Evolutionary conservation across 352 stramenopile genomes (phyloP).

Genomic region (Plasmopara halstedii): DNA sequence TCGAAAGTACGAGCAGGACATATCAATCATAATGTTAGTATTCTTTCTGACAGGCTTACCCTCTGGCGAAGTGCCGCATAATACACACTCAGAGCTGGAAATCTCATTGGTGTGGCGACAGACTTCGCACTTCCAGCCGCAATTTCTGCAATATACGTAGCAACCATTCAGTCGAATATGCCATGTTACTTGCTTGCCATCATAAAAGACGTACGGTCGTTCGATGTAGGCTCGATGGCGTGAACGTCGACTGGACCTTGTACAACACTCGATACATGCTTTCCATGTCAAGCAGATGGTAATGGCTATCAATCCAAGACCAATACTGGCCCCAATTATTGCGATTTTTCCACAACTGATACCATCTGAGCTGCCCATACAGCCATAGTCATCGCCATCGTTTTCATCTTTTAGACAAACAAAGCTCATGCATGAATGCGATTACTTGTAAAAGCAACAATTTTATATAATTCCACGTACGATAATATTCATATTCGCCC

Average conservation of each 20-base stretch:
- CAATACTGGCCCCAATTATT: constrained; percentile 30
- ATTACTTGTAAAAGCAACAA: no score
- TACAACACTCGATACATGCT: constrained; percentile 44
- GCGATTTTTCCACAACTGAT: constrained; percentile 16
- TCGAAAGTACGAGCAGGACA: not conserved
- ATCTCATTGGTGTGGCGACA: constrained; percentile 55
- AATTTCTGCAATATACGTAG: constrained; percentile 18
- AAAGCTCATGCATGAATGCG: constrained; percentile 1
- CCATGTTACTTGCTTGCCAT: no score
- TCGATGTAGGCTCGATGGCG: constrained; percentile 42
- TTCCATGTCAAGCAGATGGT: constrained; percentile 41
- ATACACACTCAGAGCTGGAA: constrained; percentile 34
- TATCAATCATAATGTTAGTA: not conserved
- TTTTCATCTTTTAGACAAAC: constrained; percentile 10
- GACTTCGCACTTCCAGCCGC: constrained; percentile 41
- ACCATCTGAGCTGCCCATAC: constrained; percentile 9
- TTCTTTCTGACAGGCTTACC: constrained; percentile 6
- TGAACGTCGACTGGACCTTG: constrained; percentile 20
- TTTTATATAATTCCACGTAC: constrained; percentile 8
- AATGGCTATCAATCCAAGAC: constrained; percentile 24
- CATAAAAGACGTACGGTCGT: constrained; percentile 31
- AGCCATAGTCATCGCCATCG: constrained; percentile 8
- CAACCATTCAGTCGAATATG: no score
- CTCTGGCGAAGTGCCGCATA: constrained; percentile 38
- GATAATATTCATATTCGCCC: constrained; percentile 10